These are phyloP conservation scores for Hyaloscypha finlandica DNA, from an alignment of 495 filamentous ascomycete species.

Conservation along the genomic window DNA sequence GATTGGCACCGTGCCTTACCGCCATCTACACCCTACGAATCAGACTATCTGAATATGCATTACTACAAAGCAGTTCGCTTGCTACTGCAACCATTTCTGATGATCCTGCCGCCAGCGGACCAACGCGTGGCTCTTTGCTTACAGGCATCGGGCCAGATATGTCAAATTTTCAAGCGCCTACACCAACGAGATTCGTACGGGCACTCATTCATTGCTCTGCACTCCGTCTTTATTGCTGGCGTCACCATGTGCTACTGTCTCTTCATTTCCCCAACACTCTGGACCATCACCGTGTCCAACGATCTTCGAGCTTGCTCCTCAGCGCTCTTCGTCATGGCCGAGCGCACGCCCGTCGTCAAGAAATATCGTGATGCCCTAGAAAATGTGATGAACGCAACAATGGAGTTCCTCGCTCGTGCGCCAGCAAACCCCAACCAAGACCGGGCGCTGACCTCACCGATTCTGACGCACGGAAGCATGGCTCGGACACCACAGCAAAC, in stretches of 20 bases:
- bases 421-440: constrained; percentile 7
- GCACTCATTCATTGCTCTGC: constrained; percentile 56
- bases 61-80: constrained; percentile 54
- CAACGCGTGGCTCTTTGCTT: constrained; percentile 54
- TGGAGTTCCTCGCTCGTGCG: constrained; percentile 47
- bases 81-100: constrained; percentile 54
- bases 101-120: constrained; percentile 48
- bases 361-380: constrained; percentile 59
- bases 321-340: constrained; percentile 56
- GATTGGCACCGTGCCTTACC: constrained; percentile 52
- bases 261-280: constrained; percentile 43
- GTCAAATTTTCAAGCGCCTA: constrained; percentile 54
- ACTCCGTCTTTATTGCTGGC: constrained; percentile 57
- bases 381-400: constrained; percentile 52
- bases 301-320: constrained; percentile 57
- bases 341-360: constrained; percentile 53
- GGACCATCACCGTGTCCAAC: constrained; percentile 55
- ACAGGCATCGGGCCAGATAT: constrained; percentile 52
- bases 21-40: constrained; percentile 41
- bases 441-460: neutral
- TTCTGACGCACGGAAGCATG: neutral
- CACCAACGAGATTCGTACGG: constrained; percentile 55
- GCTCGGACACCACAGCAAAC: neutral
- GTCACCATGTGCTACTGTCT: constrained; percentile 47
- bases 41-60: constrained; percentile 54